Evolutionary conservation across 257 asterid genomes (phyloP).

Genomic region (Salvia splendens): DNA sequence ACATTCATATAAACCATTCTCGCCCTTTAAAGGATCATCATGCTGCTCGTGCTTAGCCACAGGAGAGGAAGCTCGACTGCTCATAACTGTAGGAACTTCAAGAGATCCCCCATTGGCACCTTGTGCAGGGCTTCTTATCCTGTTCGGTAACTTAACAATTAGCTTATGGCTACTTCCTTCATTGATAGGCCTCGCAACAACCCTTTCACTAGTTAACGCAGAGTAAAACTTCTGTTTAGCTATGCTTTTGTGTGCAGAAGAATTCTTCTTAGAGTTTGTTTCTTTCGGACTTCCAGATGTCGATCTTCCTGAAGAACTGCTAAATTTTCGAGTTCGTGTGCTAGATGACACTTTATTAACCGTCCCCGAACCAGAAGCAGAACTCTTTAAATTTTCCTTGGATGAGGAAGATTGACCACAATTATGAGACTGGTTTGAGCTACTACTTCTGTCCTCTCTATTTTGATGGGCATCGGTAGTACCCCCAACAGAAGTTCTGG

Average conservation of each 20-base stretch:
- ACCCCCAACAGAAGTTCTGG: conserved; percentile 43
- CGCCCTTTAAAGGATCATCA: conserved; percentile 41
- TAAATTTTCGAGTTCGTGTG: conserved; percentile 52
- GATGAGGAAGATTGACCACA: conserved; percentile 52
- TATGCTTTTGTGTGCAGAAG: conserved; percentile 44
- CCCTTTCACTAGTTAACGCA: conserved; percentile 48
- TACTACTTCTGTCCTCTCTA: conserved; percentile 77
- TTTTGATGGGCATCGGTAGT: conserved; percentile 50
- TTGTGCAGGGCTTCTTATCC: conserved; percentile 63
- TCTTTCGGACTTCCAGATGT: conserved; percentile 62
- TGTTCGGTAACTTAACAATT: conserved; percentile 74
- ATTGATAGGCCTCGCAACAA: conserved; percentile 42
- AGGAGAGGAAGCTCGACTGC: conserved; percentile 63
- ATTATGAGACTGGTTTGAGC: conserved; percentile 76
- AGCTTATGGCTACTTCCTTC: conserved; percentile 69
- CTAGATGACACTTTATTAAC: conserved; percentile 47
- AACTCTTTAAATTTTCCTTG: conserved; percentile 63
- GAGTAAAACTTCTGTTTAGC: conserved; percentile 58
- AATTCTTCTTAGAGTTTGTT: conserved; percentile 43
- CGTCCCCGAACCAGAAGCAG: conserved; percentile 47
- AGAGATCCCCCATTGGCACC: conserved; percentile 50
- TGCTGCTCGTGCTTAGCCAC: conserved; percentile 42
- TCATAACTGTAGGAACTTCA: conserved; percentile 52
- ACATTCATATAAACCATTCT: conserved; percentile 42
- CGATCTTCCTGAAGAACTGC: conserved; percentile 43